Conservation (phyloP, 495 filamentous ascomycete species). For the Aspergillus sclerotioniger region DNA sequence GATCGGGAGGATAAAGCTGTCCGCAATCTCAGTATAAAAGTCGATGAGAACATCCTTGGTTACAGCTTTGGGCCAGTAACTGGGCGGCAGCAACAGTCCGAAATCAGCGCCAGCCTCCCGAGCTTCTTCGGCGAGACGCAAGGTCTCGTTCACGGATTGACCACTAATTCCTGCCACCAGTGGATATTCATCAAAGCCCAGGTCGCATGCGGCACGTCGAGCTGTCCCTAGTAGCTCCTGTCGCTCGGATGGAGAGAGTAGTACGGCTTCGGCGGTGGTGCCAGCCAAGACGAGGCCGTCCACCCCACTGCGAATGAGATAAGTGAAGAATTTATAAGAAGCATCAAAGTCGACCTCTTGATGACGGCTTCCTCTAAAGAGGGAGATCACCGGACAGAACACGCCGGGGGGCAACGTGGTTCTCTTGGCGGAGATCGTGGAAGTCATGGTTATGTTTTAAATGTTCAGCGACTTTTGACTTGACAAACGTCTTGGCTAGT, state of each 20-base stretch:
- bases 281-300: slow-evolving; percentile 56
- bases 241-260: slow-evolving; percentile 55
- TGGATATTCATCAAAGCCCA: slow-evolving; percentile 55
- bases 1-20: slow-evolving; percentile 49
- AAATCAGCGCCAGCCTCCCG: slow-evolving; percentile 52
- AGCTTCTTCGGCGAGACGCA: slow-evolving; percentile 62
- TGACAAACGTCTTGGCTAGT: no score
- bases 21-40: slow-evolving; percentile 58
- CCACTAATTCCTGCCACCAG: slow-evolving; percentile 59
- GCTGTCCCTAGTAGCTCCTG: slow-evolving; percentile 45
- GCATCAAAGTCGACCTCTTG: slow-evolving; percentile 44
- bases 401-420: slow-evolving; percentile 34
- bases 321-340: slow-evolving; percentile 34
- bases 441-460: slow-evolving; percentile 20
- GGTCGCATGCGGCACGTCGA: slow-evolving; percentile 49
- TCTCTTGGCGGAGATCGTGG: slow-evolving; percentile 21
- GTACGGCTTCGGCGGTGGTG: slow-evolving; percentile 59
- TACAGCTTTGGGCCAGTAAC: slow-evolving; percentile 57
- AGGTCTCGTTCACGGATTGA: slow-evolving; percentile 61
- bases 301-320: slow-evolving; percentile 34
- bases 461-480: background rate
- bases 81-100: slow-evolving; percentile 55
- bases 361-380: slow-evolving; percentile 29
- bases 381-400: slow-evolving; percentile 40
- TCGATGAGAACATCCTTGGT: slow-evolving; percentile 51